Evolutionary conservation across 148 eudicot genomes (phyloP).

Genomic region (Silene uniflora): DNA sequence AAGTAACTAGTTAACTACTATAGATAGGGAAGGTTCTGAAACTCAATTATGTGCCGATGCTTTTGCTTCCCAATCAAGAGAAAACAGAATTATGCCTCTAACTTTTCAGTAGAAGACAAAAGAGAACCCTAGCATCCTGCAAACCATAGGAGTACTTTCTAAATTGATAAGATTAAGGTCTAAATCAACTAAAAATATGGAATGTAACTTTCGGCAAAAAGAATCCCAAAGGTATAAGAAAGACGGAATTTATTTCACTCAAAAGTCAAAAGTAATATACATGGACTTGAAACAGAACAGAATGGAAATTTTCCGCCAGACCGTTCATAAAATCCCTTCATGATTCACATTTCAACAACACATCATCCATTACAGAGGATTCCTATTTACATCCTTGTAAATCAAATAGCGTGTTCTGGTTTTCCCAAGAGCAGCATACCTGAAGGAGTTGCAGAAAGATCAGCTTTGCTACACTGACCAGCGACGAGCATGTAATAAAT

Average conservation of each 20-base stretch:
- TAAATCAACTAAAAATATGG: constrained; percentile 1
- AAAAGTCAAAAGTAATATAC: constrained; percentile 20
- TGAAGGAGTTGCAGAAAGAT: constrained; percentile 31
- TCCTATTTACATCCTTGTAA: constrained; percentile 95
- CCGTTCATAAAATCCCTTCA: not conserved
- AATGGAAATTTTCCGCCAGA: not conserved
- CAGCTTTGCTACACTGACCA: constrained; percentile 6
- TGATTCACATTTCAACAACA: constrained; percentile 12
- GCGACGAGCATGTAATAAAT: not conserved
- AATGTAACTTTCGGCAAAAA: not conserved
- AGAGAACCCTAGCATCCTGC: too few species aligned
- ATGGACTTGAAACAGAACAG: constrained; percentile 9
- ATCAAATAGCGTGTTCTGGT: constrained; percentile 78
- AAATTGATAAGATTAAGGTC: too few species aligned
- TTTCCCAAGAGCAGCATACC: constrained; percentile 98
- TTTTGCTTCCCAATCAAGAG: too few species aligned
- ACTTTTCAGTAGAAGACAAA: too few species aligned
- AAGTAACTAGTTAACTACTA: too few species aligned
- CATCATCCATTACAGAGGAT: constrained; percentile 49
- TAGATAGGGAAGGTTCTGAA: too few species aligned
- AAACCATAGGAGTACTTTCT: too few species aligned
- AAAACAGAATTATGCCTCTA: too few species aligned
- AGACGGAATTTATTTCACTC: constrained; percentile 1
- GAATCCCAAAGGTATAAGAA: not conserved
- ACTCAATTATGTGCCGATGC: too few species aligned